Evolutionary conservation across 495 filamentous ascomycete genomes (phyloP).

Genomic region (Penicillium desertorum): DNA sequence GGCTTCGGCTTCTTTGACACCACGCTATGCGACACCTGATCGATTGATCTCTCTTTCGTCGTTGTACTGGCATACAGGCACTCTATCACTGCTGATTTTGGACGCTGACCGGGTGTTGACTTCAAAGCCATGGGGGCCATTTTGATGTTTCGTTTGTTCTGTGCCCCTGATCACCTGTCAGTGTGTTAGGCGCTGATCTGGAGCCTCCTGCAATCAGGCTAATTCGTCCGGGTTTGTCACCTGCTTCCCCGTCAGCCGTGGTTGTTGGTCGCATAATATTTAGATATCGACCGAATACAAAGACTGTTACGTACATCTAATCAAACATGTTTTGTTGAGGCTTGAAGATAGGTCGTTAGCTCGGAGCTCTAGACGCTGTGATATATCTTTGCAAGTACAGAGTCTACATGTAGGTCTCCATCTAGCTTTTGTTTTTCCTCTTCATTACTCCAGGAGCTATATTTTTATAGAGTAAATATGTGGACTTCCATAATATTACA

Average conservation of each 20-base stretch:
- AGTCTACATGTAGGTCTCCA: neutral
- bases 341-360: neutral
- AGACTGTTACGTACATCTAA: slow-evolving; percentile 1
- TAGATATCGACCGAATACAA: neutral
- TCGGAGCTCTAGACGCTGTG: neutral
- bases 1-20: neutral
- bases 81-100: neutral
- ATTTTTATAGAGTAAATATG: neutral
- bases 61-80: neutral
- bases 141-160: neutral
- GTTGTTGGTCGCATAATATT: slow-evolving; percentile 1
- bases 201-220: slow-evolving; percentile 5
- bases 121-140: neutral
- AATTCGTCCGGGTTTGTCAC: neutral
- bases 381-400: neutral
- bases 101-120: neutral
- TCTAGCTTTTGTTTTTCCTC: neutral
- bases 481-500: neutral
- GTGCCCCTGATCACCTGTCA: neutral
- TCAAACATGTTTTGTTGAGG: neutral
- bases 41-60: neutral
- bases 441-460: too few relatives aligned
- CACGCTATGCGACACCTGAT: neutral
- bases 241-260: slow-evolving; percentile 7
- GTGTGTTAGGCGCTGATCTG: slow-evolving; percentile 1